Conservation (phyloP, 2,329 filamentous ascomycete genomes). For the Gremmenia infestans region DNA sequence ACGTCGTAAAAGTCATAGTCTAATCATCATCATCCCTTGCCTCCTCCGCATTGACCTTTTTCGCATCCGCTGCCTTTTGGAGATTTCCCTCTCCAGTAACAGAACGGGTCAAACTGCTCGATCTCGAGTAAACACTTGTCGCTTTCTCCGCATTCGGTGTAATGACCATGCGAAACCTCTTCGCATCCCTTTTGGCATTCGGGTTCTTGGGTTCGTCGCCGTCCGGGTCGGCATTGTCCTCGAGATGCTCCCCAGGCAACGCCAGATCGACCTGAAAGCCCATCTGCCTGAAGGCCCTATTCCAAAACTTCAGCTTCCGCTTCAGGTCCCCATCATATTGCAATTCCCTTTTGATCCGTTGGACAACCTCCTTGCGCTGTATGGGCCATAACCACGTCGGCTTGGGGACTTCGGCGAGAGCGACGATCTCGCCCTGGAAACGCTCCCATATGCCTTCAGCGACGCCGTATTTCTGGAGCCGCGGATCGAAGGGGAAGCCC, state of each 20-base stretch:
- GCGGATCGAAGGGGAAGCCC: constrained; percentile 22
- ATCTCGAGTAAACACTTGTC: constrained; percentile 18
- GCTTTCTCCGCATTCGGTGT: constrained; percentile 22
- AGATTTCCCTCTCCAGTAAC: constrained; percentile 12
- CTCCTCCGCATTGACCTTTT: neutral
- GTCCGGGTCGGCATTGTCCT: constrained; percentile 8
- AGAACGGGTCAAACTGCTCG: constrained; percentile 21
- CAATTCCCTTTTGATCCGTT: constrained; percentile 19
- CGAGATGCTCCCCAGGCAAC: constrained; percentile 15
- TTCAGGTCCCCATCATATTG: constrained; percentile 21
- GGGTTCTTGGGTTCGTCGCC: constrained; percentile 15
- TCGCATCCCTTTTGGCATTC: constrained; percentile 14
- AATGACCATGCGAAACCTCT: constrained; percentile 22
- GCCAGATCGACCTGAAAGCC: constrained; percentile 20
- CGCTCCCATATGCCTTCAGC: constrained; percentile 20
- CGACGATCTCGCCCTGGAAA: constrained; percentile 19
- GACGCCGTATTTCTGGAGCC: constrained; percentile 22
- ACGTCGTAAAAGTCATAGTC: neutral
- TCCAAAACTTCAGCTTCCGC: constrained; percentile 19
- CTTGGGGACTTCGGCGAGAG: constrained; percentile 15
- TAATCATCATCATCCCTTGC: neutral
- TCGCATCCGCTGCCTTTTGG: neutral
- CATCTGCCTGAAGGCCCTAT: constrained; percentile 5
- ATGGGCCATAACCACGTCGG: constrained; percentile 16
- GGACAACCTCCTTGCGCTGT: constrained; percentile 17